Evolutionary conservation across 192 early-diverging fungal species (phyloP).

Genomic region (Gonapodya sp.): DNA sequence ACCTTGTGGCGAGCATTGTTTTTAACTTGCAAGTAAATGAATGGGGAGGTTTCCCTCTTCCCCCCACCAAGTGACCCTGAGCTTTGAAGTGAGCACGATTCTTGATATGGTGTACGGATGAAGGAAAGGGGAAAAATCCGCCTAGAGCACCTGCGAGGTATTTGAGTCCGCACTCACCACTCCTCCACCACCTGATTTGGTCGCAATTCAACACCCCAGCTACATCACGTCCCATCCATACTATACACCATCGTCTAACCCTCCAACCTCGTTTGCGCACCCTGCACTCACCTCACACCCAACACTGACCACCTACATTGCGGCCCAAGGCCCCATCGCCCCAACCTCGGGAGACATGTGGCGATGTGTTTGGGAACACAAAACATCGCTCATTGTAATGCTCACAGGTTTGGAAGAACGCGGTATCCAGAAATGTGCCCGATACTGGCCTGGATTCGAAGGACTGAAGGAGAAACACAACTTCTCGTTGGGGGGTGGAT

Average conservation of each 20-base stretch:
- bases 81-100: too few species aligned
- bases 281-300: neutral
- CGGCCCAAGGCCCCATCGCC: conserved; percentile 10
- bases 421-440: conserved; percentile 64
- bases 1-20: too few species aligned
- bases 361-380: neutral
- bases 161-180: neutral
- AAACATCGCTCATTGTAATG: neutral
- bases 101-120: too few species aligned
- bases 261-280: neutral
- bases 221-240: neutral
- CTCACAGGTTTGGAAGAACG: conserved; percentile 44
- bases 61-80: too few species aligned
- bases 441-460: conserved; percentile 36
- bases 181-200: neutral
- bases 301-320: neutral
- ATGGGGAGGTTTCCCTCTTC: too few species aligned
- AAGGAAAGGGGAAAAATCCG: too few species aligned
- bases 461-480: neutral
- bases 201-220: too few species aligned
- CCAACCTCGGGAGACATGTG: conserved; percentile 2
- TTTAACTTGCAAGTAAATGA: neutral
- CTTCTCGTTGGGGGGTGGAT: neutral
- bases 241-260: neutral
- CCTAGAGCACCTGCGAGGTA: neutral